phyloP scores from a whole-genome alignment of 805 yeast species.

The Saccharomycopsis oosterbeekiorum region DNA sequence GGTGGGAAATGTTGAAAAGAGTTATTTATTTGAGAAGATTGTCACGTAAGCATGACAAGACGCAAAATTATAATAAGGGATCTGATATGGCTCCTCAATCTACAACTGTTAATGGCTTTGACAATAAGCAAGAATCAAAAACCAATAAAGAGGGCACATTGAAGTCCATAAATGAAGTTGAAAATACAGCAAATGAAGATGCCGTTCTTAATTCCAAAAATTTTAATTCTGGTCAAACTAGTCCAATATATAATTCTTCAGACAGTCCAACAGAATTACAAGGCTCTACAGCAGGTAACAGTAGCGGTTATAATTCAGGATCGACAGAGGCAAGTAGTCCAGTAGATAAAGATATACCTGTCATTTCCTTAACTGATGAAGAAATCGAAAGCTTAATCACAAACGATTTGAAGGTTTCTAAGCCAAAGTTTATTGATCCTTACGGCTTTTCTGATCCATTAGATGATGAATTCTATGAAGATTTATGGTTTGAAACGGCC shows the following conservation, averaged over 20 bases:
- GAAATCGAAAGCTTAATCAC: constrained; percentile 16
- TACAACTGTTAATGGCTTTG: not conserved
- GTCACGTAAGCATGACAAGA: constrained; percentile 37
- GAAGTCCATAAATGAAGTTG: not conserved
- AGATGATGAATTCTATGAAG: constrained; percentile 71
- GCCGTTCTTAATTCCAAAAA: not conserved
- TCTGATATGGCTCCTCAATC: not conserved
- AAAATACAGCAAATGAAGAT: not conserved
- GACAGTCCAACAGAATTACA: not conserved
- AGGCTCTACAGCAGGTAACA: not conserved
- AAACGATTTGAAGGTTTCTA: constrained; percentile 7
- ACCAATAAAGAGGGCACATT: not conserved
- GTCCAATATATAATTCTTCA: not conserved
- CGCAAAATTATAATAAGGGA: not conserved
- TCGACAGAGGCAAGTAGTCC: not conserved
- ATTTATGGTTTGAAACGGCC: constrained; percentile 77
- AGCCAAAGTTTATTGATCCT: constrained; percentile 64
- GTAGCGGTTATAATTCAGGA: not conserved
- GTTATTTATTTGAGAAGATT: constrained; percentile 61
- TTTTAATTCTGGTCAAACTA: not conserved
- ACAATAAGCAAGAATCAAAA: not conserved
- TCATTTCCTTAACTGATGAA: constrained; percentile 24
- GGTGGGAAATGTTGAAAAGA: constrained; percentile 65
- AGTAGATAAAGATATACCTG: constrained; percentile 24
- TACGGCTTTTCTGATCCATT: constrained; percentile 84